Evolutionary conservation across 495 filamentous ascomycete species (phyloP).

Genomic region (Saxophila tyrrhenica): DNA sequence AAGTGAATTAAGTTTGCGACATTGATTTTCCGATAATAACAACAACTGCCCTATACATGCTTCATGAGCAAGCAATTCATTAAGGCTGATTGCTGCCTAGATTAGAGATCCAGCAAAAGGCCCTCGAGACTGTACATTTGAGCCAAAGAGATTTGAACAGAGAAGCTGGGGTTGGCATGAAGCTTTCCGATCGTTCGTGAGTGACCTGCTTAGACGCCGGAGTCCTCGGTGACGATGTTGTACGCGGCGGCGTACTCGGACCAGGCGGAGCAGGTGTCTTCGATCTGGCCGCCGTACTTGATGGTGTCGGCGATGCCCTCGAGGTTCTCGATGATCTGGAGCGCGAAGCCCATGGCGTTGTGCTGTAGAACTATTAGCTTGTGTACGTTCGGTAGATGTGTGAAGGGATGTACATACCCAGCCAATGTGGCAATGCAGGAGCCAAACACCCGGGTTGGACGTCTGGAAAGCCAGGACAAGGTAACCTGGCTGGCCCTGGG

Average conservation of each 20-base stretch:
- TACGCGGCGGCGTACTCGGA: conserved; percentile 9
- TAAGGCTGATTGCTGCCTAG: not conserved
- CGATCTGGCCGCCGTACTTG: conserved; percentile 12
- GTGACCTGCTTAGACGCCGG: conserved; percentile 11
- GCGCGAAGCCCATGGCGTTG: conserved; percentile 26
- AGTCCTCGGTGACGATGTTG: conserved; percentile 6
- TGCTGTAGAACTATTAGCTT: conserved; percentile 8
- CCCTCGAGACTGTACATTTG: not conserved
- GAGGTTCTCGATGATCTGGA: conserved; percentile 29
- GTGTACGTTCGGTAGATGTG: not conserved
- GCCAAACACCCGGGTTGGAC: conserved; percentile 28
- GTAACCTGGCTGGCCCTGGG: conserved; percentile 11
- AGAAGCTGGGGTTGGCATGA: not conserved
- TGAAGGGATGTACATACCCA: conserved; percentile 16
- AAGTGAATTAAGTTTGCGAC: not conserved
- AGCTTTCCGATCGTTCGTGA: not conserved
- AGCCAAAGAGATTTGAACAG: not conserved
- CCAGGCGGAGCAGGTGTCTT: conserved; percentile 18
- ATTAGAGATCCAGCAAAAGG: too few relatives aligned
- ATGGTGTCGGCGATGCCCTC: conserved; percentile 19
- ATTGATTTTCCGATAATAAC: not conserved
- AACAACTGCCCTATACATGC: not conserved
- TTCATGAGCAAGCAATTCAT: not conserved
- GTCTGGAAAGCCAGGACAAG: conserved; percentile 24
- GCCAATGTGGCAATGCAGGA: conserved; percentile 29